These are phyloP conservation scores for Colletotrichum liaoningense DNA, from an alignment of 2,329 filamentous ascomycete species.

Conservation along the genomic window DNA sequence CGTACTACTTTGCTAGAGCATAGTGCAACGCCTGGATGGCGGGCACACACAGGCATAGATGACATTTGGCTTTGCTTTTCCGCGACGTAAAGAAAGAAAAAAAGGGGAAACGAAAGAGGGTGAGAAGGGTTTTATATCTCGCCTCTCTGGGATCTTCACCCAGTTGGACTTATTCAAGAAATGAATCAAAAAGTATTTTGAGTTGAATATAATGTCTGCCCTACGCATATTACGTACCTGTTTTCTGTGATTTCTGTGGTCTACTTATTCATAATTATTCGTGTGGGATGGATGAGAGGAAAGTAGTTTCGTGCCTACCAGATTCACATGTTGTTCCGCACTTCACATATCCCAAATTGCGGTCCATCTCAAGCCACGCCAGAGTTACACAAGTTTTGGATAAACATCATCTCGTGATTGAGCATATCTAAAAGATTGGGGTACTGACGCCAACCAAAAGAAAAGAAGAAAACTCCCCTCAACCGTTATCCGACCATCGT, in stretches of 20 bases:
- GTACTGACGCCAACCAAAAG: not conserved
- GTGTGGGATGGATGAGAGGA: not conserved
- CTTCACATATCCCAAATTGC: not conserved
- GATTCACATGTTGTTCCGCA: too few relatives aligned
- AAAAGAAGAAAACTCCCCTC: not conserved
- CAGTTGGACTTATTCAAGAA: conserved; percentile 24
- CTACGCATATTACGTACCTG: not conserved
- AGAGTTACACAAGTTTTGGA: not conserved
- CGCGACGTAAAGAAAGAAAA: conserved; percentile 1
- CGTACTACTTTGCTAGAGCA: conserved; percentile 31
- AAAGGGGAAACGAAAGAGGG: not conserved
- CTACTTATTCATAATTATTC: not conserved
- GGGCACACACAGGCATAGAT: conserved; percentile 30
- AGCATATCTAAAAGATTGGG: not conserved
- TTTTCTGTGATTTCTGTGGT: not conserved
- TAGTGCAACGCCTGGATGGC: conserved; percentile 26
- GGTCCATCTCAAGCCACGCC: not conserved
- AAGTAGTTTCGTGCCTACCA: too few relatives aligned
- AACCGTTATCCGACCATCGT: not conserved
- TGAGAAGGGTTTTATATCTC: conserved; percentile 2
- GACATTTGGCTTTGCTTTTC: conserved; percentile 21
- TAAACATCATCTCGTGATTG: not conserved
- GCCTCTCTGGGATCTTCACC: conserved; percentile 12
- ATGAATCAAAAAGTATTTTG: conserved; percentile 18
- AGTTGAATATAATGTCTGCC: not conserved